Percentiles rank a stretch among this genome's conserved stretches.
Evolutionary conservation across 306 rosid species (phyloP).

Genomic region (Carpinus fangiana): DNA sequence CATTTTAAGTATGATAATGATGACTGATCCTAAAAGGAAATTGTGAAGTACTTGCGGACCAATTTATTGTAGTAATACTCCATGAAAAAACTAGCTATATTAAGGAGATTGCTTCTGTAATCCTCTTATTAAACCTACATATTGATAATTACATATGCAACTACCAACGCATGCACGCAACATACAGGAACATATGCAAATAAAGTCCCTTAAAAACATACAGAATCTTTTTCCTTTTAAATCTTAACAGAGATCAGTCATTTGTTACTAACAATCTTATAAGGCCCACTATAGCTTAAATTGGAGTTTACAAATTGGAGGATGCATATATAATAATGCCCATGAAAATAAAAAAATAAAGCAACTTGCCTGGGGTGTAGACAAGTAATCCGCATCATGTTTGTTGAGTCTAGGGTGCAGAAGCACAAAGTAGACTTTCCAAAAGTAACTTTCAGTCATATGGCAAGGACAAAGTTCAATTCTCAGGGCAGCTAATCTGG

Average conservation of each 20-base stretch:
- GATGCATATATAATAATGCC: background rate
- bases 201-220: background rate
- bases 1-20: background rate
- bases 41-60: background rate
- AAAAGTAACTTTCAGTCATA: constrained; percentile 92
- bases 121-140: background rate
- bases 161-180: background rate
- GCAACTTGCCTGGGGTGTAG: constrained; percentile 71
- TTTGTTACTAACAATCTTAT: background rate
- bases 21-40: background rate
- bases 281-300: background rate
- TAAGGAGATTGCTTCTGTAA: background rate
- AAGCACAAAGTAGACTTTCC: constrained; percentile 97
- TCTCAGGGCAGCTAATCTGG: constrained; percentile 93
- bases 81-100: background rate
- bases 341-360: background rate
- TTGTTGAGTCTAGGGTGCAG: constrained; percentile 87
- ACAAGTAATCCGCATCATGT: constrained; percentile 75
- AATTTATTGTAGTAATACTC: background rate
- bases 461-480: constrained; percentile 92
- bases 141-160: background rate
- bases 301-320: background rate
- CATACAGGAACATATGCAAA: background rate
- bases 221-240: background rate
- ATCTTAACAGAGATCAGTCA: background rate